A percentile compares a stretch with the other conserved stretches of the same genome.
These are phyloP conservation scores for Dothidotthia symphoricarpi DNA, from an alignment of 2,329 filamentous ascomycete species.

Conservation along the genomic window DNA sequence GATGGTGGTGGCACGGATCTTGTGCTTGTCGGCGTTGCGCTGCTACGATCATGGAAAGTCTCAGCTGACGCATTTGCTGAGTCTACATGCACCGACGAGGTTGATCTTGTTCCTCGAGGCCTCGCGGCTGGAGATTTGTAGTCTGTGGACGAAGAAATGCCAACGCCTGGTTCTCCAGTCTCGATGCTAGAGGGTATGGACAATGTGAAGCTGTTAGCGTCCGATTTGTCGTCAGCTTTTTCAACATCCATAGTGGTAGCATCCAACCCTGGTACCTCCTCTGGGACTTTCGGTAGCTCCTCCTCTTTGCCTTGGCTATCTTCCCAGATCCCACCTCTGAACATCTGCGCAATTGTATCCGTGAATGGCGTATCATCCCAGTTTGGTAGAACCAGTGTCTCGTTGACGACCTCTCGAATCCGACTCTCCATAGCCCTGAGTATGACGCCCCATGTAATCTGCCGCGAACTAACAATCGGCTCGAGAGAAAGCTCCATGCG, in stretches of 20 bases:
- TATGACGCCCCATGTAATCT: constrained; percentile 93
- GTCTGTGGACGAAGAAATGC: constrained; percentile 27
- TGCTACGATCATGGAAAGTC: constrained; percentile 53
- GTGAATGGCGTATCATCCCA: constrained; percentile 97
- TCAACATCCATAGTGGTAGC: constrained; percentile 19
- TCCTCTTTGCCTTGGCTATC: constrained; percentile 23
- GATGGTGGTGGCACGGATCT: constrained; percentile 59
- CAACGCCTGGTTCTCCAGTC: constrained; percentile 17
- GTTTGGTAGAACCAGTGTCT: constrained; percentile 87
- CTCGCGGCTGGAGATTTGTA: constrained; percentile 24
- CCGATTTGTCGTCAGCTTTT: constrained; percentile 20
- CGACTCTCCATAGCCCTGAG: constrained; percentile 90
- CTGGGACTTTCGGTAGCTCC: constrained; percentile 13
- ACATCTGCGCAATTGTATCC: constrained; percentile 71
- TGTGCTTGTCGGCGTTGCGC: constrained; percentile 62
- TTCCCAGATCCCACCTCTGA: constrained; percentile 82
- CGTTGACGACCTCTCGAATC: constrained; percentile 89
- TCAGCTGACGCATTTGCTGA: constrained; percentile 62
- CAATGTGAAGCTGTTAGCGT: constrained; percentile 21
- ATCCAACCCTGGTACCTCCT: constrained; percentile 8
- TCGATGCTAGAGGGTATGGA: constrained; percentile 23
- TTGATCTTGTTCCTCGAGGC: constrained; percentile 59
- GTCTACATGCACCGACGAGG: constrained; percentile 66
- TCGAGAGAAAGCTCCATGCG: constrained; percentile 94
- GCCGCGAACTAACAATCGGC: constrained; percentile 89